Evolutionary conservation across 148 eudicot genomes (phyloP), one percentile per base, ranked within the genome.

Genomic region (Amaranthus palmeri): DNA sequence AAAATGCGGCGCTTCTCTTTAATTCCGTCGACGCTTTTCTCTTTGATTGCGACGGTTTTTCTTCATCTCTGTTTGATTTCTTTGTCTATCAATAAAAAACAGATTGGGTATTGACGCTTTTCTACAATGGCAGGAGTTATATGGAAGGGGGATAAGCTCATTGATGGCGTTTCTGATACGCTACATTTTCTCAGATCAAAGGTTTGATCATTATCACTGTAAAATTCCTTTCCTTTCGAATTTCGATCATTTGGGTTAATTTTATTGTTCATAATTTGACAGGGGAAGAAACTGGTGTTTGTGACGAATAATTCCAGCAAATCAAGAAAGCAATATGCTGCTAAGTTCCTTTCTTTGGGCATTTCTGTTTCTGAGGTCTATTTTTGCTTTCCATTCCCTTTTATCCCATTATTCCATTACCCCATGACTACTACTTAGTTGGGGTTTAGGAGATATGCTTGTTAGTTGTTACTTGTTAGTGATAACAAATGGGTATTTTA

Each of bases 231-330:
- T 25, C 6, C 14, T 3, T 44, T 45, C 54, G 13, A 10, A 44
- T 51, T 51, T 43, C 2, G 11, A 14, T 13, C 17, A 5, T 14
- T 8, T 17, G 1, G 8, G 47, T 13, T 2, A 13, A 45, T 46
- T n/a, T n/a, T 3, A 44, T 47, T 25, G 36, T 69, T 54, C 2
- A 12, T 5, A 6, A 10, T 14, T 10, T 25, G 41, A 72, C 73
- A 88, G 92, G 97, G 92, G 65, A 91, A 95, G 82, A 73, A 85
- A 72, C 76, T 95, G 59, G 86, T 87, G 5, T 95, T 95, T 77
- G 93, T 95, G n/a, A 91, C 98, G 54, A 95, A 95, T 81, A 89
- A 91, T 74, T 95, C 98, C 8, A 79, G 83, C 59, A 95, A 89
- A 79, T 95, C 98, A 45, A 88, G 98, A 66, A 77, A 76, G 67